These are phyloP conservation scores for Pythium rishiriense DNA, from an alignment of 352 stramenopile species.

Conservation along the genomic window DNA sequence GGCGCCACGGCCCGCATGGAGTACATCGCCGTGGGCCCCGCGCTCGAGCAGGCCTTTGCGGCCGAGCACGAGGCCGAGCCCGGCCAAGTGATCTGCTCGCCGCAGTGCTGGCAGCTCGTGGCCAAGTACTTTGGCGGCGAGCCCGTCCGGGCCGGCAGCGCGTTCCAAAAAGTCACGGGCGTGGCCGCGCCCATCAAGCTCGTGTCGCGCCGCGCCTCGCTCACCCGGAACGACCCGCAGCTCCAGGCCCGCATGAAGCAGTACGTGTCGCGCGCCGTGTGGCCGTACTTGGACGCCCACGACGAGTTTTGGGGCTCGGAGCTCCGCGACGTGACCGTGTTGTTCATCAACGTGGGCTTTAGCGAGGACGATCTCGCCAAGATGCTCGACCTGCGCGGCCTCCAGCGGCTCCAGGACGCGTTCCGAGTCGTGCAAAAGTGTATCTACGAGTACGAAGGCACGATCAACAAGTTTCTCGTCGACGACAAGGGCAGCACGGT, in stretches of 20 bases:
- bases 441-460: constrained; percentile 94
- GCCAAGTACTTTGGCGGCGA: constrained; percentile 61
- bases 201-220: constrained; percentile 67
- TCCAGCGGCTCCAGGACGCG: constrained; percentile 76
- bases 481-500: constrained; percentile 94
- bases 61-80: constrained; percentile 86
- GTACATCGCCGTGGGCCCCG: constrained; percentile 90
- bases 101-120: constrained; percentile 77
- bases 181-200: constrained; percentile 67
- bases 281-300: constrained; percentile 89
- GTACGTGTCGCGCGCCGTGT: constrained; percentile 91
- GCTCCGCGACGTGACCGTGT: constrained; percentile 87
- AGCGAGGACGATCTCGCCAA: constrained; percentile 75
- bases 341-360: constrained; percentile 95
- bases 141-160: constrained; percentile 31
- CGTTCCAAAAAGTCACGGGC: constrained; percentile 59
- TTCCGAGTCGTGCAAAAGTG: constrained; percentile 87
- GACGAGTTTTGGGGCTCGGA: constrained; percentile 94
- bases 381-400: constrained; percentile 68
- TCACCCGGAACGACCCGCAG: constrained; percentile 76
- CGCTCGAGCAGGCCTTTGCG: constrained; percentile 91
- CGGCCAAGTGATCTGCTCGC: constrained; percentile 90
- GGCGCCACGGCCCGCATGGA: constrained; percentile 83
- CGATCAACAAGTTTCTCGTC: constrained; percentile 96
- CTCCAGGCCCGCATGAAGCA: constrained; percentile 87